These are phyloP conservation scores for Aspergillus bombycis DNA, from an alignment of 2,329 filamentous ascomycete genomes.

Conservation along the genomic window DNA sequence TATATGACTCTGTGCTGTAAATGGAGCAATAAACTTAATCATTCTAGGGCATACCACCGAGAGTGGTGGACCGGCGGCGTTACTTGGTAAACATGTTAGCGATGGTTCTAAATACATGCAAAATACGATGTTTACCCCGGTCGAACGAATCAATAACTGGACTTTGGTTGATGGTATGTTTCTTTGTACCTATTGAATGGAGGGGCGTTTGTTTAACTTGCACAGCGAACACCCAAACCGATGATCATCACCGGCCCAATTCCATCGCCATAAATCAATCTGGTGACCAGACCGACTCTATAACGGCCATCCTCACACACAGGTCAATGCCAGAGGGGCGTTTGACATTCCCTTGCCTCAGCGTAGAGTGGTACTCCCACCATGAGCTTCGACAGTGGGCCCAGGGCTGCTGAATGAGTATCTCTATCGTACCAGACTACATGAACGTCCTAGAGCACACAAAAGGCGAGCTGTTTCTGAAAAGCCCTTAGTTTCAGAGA, in stretches of 20 bases:
- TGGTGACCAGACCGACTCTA: not conserved
- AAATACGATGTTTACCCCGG: not conserved
- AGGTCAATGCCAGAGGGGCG: not conserved
- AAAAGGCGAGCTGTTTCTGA: not conserved
- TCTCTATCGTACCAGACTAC: not conserved
- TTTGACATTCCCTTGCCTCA: not conserved
- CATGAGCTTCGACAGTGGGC: not conserved
- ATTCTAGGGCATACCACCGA: not conserved
- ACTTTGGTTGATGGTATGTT: not conserved
- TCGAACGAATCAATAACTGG: not conserved
- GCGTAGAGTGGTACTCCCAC: not conserved
- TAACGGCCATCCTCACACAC: not conserved
- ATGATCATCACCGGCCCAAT: not conserved
- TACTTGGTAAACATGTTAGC: not conserved
- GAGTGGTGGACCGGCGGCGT: not conserved
- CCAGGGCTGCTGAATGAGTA: not conserved
- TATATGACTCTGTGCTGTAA: no score
- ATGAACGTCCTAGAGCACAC: not conserved
- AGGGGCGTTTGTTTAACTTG: not conserved
- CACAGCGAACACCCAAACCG: not conserved
- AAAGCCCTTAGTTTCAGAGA: no score
- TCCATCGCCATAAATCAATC: not conserved
- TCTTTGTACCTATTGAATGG: not conserved
- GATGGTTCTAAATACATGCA: not conserved
- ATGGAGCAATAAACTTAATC: no score